A percentile compares a stretch with the other conserved stretches of the same genome.
Evolutionary conservation across 2,329 filamentous ascomycete species (phyloP).

Genomic region (Botryosphaeria dothidea): DNA sequence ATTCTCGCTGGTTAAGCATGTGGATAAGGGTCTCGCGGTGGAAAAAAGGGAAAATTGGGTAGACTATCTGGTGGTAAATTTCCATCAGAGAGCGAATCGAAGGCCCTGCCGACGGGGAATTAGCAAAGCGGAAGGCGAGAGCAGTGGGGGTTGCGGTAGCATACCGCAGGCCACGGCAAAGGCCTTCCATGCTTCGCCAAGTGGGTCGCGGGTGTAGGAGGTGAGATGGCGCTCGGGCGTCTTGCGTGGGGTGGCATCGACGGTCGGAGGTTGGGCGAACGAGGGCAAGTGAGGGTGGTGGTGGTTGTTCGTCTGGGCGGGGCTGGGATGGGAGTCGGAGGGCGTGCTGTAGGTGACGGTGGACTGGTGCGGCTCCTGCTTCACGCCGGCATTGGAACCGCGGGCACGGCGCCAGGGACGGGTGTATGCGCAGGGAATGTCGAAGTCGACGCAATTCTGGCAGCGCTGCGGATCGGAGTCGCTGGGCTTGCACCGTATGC

Average conservation of each 20-base stretch:
- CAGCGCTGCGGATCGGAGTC: conserved; percentile 41
- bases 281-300: neutral
- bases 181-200: conserved; percentile 41
- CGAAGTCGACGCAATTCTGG: conserved; percentile 54
- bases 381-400: neutral
- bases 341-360: conserved; percentile 1
- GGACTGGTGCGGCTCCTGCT: neutral
- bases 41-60: conserved; percentile 56
- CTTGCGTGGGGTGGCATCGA: conserved; percentile 9
- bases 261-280: neutral
- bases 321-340: conserved; percentile 8
- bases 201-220: conserved; percentile 23
- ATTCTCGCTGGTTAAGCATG: conserved; percentile 44
- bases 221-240: conserved; percentile 21
- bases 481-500: conserved; percentile 46
- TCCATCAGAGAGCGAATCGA: conserved; percentile 48
- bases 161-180: conserved; percentile 40
- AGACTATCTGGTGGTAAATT: conserved; percentile 56
- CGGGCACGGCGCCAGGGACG: conserved; percentile 43
- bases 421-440: conserved; percentile 51
- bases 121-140: neutral
- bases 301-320: neutral
- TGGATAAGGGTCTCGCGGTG: conserved; percentile 47
- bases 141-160: neutral
- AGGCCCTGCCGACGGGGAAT: conserved; percentile 21